Conservation (phyloP, 2,329 filamentous ascomycete genomes). For the Diaporthe sp. region DNA sequence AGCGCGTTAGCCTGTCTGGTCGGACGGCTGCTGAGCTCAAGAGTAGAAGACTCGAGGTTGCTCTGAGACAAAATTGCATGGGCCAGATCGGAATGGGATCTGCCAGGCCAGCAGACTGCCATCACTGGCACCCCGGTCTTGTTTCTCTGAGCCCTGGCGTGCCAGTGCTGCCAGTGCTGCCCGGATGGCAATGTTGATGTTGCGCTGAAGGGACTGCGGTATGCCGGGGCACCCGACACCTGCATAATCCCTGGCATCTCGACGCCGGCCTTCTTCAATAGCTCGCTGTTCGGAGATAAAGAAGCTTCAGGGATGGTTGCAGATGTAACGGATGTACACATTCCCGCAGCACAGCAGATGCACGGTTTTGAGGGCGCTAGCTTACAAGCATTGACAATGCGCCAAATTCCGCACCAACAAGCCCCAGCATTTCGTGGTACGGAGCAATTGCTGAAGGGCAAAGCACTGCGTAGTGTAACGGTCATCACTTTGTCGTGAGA, state of each 20-base stretch:
- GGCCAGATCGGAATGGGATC: background rate
- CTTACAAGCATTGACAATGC: background rate
- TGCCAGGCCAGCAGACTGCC: background rate
- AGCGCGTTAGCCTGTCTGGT: background rate
- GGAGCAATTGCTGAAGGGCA: background rate
- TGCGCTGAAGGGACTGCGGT: background rate
- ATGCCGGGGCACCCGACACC: background rate
- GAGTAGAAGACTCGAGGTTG: background rate
- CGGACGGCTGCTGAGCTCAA: background rate
- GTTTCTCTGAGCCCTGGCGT: background rate
- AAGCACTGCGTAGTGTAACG: background rate
- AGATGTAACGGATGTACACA: background rate
- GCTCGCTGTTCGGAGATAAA: background rate
- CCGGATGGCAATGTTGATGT: background rate
- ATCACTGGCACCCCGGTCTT: background rate
- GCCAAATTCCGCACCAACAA: background rate
- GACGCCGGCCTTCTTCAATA: background rate
- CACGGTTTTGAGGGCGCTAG: background rate
- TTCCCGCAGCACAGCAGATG: background rate
- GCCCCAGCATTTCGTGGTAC: background rate
- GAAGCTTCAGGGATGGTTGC: background rate
- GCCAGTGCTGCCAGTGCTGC: background rate
- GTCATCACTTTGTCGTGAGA: constrained; percentile 13
- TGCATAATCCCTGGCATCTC: background rate
- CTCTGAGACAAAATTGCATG: background rate